phyloP scores from a whole-genome alignment of 2,329 filamentous ascomycete genomes.

The Leptographium wingfieldii region DNA sequence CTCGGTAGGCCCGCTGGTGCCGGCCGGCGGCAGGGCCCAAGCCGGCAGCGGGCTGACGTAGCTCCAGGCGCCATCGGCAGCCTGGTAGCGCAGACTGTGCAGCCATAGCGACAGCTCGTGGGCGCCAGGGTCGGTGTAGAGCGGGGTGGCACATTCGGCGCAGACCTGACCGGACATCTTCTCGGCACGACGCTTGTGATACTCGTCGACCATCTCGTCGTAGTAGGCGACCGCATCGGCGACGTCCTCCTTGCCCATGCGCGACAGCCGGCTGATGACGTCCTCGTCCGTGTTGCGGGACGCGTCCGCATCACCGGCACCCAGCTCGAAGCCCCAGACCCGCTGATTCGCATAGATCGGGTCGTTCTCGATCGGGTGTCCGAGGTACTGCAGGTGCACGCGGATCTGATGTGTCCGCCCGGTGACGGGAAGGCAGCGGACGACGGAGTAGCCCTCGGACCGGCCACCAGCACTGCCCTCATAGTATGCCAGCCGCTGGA shows the following conservation, averaged over 20 bases:
- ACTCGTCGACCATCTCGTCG: constrained; percentile 82
- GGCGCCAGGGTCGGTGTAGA: constrained; percentile 83
- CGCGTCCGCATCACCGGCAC: constrained; percentile 51
- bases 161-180: constrained; percentile 82
- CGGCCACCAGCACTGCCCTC: background rate
- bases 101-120: constrained; percentile 91
- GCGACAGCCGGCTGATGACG: constrained; percentile 70
- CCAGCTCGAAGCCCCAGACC: constrained; percentile 77
- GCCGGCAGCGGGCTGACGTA: constrained; percentile 73
- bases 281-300: constrained; percentile 70
- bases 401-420: constrained; percentile 90
- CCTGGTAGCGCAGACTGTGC: constrained; percentile 83
- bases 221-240: constrained; percentile 87
- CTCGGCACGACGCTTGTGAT: constrained; percentile 83
- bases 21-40: constrained; percentile 76
- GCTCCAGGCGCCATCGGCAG: constrained; percentile 69
- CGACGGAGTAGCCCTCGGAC: constrained; percentile 63
- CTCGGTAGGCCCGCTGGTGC: constrained; percentile 56
- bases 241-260: constrained; percentile 90
- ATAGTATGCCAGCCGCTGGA: constrained; percentile 87
- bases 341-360: constrained; percentile 93
- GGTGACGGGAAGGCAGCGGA: constrained; percentile 85
- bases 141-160: constrained; percentile 66
- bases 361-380: constrained; percentile 92
- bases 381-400: constrained; percentile 87